These are phyloP conservation scores for Pterocarpus macrocarpus DNA, from an alignment of 306 rosid species.

Conservation along the genomic window DNA sequence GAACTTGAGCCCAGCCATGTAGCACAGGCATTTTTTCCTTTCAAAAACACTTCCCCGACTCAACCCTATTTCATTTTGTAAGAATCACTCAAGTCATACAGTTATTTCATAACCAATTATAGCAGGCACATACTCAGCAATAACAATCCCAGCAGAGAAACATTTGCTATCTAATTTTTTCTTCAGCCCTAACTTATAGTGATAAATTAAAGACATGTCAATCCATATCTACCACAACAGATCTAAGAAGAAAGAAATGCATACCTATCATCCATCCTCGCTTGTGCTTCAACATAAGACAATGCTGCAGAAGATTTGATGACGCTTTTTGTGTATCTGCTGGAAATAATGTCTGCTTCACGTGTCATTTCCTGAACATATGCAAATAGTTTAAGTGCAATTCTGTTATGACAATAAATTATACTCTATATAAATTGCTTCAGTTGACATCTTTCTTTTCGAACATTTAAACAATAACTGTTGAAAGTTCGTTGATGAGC, in stretches of 20 bases:
- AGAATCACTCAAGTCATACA: constrained; percentile 23
- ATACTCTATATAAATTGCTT: constrained; percentile 36
- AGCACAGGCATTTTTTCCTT: not conserved
- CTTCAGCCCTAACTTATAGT: constrained; percentile 21
- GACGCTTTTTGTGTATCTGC: constrained; percentile 85
- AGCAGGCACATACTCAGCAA: constrained; percentile 13
- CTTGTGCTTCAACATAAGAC: constrained; percentile 97
- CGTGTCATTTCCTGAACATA: constrained; percentile 93
- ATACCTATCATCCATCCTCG: constrained; percentile 98
- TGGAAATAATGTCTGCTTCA: constrained; percentile 88
- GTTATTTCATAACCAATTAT: constrained; percentile 31
- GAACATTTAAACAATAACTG: constrained; percentile 1
- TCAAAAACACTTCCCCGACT: constrained; percentile 9
- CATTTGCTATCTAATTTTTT: not conserved
- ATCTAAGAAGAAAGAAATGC: constrained; percentile 48
- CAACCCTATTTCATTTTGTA: not conserved
- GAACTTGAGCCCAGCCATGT: not conserved
- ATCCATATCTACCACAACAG: constrained; percentile 15
- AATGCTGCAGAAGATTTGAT: constrained; percentile 90
- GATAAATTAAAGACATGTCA: constrained; percentile 27
- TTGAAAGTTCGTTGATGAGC: not conserved
- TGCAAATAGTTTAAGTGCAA: constrained; percentile 36
- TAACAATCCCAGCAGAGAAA: constrained; percentile 28
- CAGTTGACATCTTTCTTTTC: constrained; percentile 19
- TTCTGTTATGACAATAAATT: not conserved